Conservation (phyloP, 345 rosid genomes). For the Sonneratia alba region DNA sequence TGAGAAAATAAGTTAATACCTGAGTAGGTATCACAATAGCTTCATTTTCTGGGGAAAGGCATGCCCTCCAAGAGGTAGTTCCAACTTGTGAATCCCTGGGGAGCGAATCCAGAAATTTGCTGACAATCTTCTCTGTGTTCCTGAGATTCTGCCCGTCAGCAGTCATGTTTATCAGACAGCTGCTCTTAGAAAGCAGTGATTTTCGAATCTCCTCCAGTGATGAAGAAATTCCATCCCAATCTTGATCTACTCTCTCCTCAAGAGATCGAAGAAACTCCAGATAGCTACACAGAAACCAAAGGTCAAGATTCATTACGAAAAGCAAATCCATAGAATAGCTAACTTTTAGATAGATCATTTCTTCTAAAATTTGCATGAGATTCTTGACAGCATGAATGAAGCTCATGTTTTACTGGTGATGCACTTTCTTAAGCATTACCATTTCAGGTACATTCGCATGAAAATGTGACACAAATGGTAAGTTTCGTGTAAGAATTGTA, state of each 20-base stretch:
- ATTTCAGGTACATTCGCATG: not conserved
- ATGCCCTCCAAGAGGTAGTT: conserved; percentile 45
- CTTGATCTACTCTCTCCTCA: conserved; percentile 77
- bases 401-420: not conserved
- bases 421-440: not conserved
- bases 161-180: conserved; percentile 81
- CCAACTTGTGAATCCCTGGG: conserved; percentile 46
- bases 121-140: conserved; percentile 45
- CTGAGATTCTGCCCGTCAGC: conserved; percentile 69
- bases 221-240: conserved; percentile 79
- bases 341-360: not conserved
- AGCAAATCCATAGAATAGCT: not conserved
- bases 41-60: conserved; percentile 60
- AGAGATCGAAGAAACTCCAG: conserved; percentile 69
- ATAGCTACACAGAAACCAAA: conserved; percentile 41
- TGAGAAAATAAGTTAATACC: conserved; percentile 27
- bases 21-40: conserved; percentile 92
- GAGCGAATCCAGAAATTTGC: conserved; percentile 79
- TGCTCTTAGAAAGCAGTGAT: conserved; percentile 63
- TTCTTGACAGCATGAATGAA: not conserved
- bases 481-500: not conserved
- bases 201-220: conserved; percentile 82
- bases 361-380: not conserved
- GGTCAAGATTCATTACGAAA: not conserved
- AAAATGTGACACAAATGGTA: not conserved